Evolutionary conservation across 306 rosid species (phyloP), one percentile per base, ranked within the genome.

Genomic region (Prunus dulcis): DNA sequence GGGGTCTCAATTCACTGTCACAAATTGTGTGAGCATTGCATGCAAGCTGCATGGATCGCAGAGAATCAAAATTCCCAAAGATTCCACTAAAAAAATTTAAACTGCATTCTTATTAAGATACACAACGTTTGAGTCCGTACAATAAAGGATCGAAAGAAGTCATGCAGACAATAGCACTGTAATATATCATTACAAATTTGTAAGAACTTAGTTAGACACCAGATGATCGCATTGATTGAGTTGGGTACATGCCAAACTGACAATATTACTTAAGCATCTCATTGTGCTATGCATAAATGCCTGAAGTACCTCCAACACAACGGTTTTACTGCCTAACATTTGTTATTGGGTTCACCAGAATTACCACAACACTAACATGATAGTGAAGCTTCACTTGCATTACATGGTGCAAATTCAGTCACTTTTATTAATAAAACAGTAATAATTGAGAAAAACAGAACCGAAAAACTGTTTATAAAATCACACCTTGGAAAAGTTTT

Each of bases 1-100:
- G 64, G 62, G 97, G 98, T 82, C 90, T 92, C 76, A 95, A 85
- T 83, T 95, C 98, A 80, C 92, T 79, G 77, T 95, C 98, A 81
- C 91, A 95, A 77, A 95, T 89, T 73, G 97, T 90, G 82, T 95
- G 98, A 6, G 97, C 98, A 85, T 95, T 95, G 82, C 98, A 92
- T 2, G 97, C 96, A 81, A 95, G 87, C 98, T 95, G 91, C 88
- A 89, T 67, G 27, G 80, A 80, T 82, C 47, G 46, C 53, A 51
- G 78, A 77, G 79, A 72, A 82, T 76, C 53, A 52, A 52, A 71
- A 63, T 71, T 79, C 80, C 64, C 63, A 81, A 50, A 56, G 78
- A 51, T 61, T 67, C 80, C 32, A 46, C 61, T 61, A 5, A 32
- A 71, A 5, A 32, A 71, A 13, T 17, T 73, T 47, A 38, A 76